Conservation (phyloP, 768 basidiomycete species). For the Phylloporus sp. region DNA sequence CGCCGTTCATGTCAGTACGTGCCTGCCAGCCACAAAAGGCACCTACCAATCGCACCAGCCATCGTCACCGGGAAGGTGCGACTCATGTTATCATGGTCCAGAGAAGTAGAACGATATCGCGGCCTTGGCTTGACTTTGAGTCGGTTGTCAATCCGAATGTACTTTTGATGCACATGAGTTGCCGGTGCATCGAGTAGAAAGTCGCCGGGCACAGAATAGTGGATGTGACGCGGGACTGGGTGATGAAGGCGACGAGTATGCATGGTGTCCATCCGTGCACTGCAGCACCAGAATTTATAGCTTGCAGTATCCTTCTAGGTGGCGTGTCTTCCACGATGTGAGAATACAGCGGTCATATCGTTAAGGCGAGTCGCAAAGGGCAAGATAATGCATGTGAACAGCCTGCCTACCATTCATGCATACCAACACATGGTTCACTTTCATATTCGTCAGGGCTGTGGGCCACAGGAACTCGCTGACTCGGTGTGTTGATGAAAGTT, state of each 20-base stretch:
- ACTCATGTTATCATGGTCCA: not conserved
- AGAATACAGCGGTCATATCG: constrained; percentile 3
- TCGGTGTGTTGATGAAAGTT: not conserved
- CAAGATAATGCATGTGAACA: constrained; percentile 7
- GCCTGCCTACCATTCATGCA: constrained; percentile 4
- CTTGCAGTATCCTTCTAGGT: not conserved
- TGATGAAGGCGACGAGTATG: not conserved
- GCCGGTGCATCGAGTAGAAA: not conserved
- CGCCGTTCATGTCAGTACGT: not conserved
- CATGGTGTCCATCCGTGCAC: not conserved
- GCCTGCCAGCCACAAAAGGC: not conserved
- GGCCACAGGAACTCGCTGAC: not conserved
- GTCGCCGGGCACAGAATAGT: not conserved
- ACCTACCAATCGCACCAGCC: constrained; percentile 7
- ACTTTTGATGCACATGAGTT: not conserved
- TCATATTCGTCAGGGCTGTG: constrained; percentile 6
- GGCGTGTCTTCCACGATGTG: constrained; percentile 6
- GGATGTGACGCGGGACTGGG: not conserved
- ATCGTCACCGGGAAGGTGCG: not conserved
- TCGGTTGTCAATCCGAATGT: not conserved
- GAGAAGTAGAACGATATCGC: constrained; percentile 3
- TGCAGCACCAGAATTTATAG: constrained; percentile 6
- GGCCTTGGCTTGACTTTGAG: not conserved
- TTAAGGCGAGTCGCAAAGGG: constrained; percentile 8
- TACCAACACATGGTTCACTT: not conserved